Base-by-base conservation (phyloP, 2,329 filamentous ascomycete genomes). In the Fusarium sacchari region DNA sequence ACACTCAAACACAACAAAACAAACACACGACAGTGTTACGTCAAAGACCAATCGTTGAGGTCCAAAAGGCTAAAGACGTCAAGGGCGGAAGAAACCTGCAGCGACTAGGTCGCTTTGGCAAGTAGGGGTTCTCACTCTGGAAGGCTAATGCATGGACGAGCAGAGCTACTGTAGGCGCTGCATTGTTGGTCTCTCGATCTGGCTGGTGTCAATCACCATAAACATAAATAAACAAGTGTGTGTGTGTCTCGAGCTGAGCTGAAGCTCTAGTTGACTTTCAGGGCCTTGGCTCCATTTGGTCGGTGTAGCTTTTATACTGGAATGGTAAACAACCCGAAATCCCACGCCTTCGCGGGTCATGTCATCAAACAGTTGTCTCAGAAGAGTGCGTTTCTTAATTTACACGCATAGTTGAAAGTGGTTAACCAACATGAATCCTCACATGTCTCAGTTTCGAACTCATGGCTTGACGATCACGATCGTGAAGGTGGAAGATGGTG, bases 41-140 rank as follows among this genome's bases (percentile, higher is more conserved):
- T 58, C 59, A 64, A 50, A 59, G 46, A 50, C 69, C 65, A 70
- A 70, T 73, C 42, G 47, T 47, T 46, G 47, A 75, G 60, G 56
- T 50, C 44, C 49, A 37, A 69, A 62, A 60, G 50, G 49, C 22
- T 39, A 69, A 58, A 56, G 53, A 67, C 60, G 60, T 74, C 72
- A 74, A 74, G 72, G 72, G 72, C 72, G 72, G 58, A 63, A 74
- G 72, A 75, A 74, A 74, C 72, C 72, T 72, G 72, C 72, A 74
- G 72, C 60, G 44, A 58, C 63, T 72, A 64, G 43, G 43, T 56
- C 39, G 61, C 32, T 42, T 47, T 30, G 55, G 40, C 63, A 71
- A 53, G 68, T 50, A 65, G 52, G 69, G 69, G 55, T 69, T 72
- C 37, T 53, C 15, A 32, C 53, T 68, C 30, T 61, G 46, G 50